Conservation (phyloP, 352 stramenopile species). For the Globisporangium abappressorium region DNA sequence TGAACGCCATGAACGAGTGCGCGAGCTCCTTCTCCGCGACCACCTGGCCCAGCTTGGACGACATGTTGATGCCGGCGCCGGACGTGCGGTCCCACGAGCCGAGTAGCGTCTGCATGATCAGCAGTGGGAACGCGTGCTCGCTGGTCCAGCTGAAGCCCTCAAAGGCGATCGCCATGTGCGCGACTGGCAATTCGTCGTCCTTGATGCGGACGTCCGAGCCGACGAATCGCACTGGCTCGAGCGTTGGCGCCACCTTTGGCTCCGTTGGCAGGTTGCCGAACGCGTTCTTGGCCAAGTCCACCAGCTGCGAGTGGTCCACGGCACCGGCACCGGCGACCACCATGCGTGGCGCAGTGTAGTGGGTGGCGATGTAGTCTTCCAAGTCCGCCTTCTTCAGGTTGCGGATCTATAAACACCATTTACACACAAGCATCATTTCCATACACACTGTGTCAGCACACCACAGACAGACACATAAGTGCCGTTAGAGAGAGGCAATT, state of each 20-base stretch:
- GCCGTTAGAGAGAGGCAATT: not conserved
- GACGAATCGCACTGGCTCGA: slow-evolving; percentile 83
- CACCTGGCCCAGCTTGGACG: slow-evolving; percentile 95
- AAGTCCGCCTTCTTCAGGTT: slow-evolving; percentile 95
- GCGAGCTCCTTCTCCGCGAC: slow-evolving; percentile 95
- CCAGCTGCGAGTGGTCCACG: slow-evolving; percentile 97
- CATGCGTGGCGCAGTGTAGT: slow-evolving; percentile 99
- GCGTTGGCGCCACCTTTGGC: slow-evolving; percentile 58
- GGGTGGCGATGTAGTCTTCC: slow-evolving; percentile 97
- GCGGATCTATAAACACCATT: slow-evolving; percentile 50
- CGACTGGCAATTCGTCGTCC: slow-evolving; percentile 84
- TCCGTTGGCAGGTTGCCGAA: slow-evolving; percentile 93
- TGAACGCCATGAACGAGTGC: slow-evolving; percentile 99
- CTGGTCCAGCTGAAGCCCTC: slow-evolving; percentile 98
- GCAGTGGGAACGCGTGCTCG: slow-evolving; percentile 97
- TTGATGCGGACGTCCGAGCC: slow-evolving; percentile 91
- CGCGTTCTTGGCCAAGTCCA: slow-evolving; percentile 95
- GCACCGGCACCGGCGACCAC: slow-evolving; percentile 97
- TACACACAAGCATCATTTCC: slow-evolving; percentile 33
- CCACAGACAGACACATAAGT: not conserved
- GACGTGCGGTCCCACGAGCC: slow-evolving; percentile 91
- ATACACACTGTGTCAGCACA: not conserved
- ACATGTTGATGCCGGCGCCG: slow-evolving; percentile 93
- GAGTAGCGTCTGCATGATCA: slow-evolving; percentile 96
- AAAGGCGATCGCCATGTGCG: slow-evolving; percentile 97